These are phyloP conservation scores for Polyplosphaeria fusca DNA, from an alignment of 495 filamentous ascomycete species.

Conservation along the genomic window DNA sequence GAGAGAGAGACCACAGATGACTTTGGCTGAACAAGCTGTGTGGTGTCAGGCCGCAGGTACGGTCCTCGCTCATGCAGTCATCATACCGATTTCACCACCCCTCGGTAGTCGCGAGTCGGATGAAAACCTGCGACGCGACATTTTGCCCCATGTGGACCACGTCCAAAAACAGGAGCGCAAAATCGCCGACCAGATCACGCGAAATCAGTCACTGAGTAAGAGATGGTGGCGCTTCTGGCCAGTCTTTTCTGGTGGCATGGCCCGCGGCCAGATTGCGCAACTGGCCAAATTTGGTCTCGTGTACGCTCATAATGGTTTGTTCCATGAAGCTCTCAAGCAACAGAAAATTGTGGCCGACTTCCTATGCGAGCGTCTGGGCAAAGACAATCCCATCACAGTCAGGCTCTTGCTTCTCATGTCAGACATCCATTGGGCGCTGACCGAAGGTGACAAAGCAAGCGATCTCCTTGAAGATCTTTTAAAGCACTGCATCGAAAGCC, in stretches of 20 bases:
- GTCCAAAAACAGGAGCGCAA: background rate
- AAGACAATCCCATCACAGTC: slow-evolving; percentile 30
- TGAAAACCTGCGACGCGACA: background rate
- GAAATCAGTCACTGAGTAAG: background rate
- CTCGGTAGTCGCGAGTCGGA: slow-evolving; percentile 26
- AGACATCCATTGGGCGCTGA: slow-evolving; percentile 29
- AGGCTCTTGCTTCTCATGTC: slow-evolving; percentile 8
- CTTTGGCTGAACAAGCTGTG: slow-evolving; percentile 39
- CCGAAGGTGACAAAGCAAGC: background rate
- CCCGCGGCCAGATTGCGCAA: slow-evolving; percentile 20
- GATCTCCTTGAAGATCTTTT: background rate
- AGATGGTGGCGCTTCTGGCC: background rate
- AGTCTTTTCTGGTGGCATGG: background rate
- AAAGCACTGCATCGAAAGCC: slow-evolving; percentile 25
- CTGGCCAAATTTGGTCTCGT: slow-evolving; percentile 41
- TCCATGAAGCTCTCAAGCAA: slow-evolving; percentile 34
- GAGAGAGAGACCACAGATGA: slow-evolving; percentile 40
- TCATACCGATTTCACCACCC: slow-evolving; percentile 38
- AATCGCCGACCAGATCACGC: background rate
- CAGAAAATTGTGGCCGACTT: slow-evolving; percentile 32
- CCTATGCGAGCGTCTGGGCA: slow-evolving; percentile 19
- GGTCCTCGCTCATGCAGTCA: slow-evolving; percentile 33
- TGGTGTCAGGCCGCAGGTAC: slow-evolving; percentile 41
- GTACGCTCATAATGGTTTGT: slow-evolving; percentile 38
- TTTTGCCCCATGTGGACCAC: background rate